Evolutionary conservation across 116 monocot genomes (phyloP).

Genomic region (Phalaenopsis hybrid): DNA sequence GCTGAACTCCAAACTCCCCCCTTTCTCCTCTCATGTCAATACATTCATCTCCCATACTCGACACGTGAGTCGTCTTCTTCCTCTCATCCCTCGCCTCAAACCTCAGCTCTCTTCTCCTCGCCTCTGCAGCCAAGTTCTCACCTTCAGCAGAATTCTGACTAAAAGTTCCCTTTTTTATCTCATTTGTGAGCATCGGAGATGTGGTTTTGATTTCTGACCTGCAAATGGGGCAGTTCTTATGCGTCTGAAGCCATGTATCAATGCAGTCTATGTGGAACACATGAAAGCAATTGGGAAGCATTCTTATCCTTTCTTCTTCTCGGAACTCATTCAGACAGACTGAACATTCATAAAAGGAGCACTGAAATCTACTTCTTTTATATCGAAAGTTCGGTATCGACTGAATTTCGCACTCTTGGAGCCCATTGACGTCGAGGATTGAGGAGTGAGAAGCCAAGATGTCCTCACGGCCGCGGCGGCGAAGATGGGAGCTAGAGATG

Average conservation of each 20-base stretch:
- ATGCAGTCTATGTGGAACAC: constrained; percentile 70
- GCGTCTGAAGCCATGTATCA: constrained; percentile 59
- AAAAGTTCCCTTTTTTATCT: not conserved
- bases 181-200: not conserved
- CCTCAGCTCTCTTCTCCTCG: not conserved
- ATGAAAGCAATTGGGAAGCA: constrained; percentile 56
- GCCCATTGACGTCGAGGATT: constrained; percentile 13
- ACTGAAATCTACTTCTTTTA: not conserved
- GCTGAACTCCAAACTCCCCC: constrained; percentile 29
- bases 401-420: constrained; percentile 32
- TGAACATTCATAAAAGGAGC: constrained; percentile 38
- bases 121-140: not conserved
- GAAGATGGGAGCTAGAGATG: not conserved
- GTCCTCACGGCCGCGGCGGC: not conserved
- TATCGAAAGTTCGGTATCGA: constrained; percentile 49
- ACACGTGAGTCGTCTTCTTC: constrained; percentile 6
- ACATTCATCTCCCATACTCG: constrained; percentile 65
- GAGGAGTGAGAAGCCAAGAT: not conserved
- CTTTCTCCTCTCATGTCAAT: constrained; percentile 33
- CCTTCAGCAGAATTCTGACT: not conserved
- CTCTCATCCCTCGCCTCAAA: constrained; percentile 4
- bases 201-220: constrained; percentile 25
- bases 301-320: constrained; percentile 46
- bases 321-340: constrained; percentile 58
- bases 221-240: constrained; percentile 58